Percentiles rank a stretch among this genome's conserved stretches.
Conservation (phyloP, 2,329 filamentous ascomycete genomes). For the Ophiostoma ips region DNA sequence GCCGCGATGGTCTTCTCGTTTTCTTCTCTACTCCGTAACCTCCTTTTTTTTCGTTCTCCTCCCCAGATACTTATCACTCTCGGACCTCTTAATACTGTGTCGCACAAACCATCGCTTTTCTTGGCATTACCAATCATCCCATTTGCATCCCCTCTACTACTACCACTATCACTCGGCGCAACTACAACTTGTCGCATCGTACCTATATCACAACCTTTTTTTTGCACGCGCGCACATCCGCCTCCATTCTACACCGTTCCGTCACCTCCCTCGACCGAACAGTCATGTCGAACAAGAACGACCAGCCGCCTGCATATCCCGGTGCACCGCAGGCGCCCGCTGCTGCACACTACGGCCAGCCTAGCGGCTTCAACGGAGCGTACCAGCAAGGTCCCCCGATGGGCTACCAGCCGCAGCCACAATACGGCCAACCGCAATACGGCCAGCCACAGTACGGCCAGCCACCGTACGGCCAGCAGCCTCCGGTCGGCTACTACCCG, state of each 20-base stretch:
- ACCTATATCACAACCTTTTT: not conserved
- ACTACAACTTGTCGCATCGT: not conserved
- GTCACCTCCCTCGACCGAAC: not conserved
- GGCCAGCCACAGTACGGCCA: constrained; percentile 23
- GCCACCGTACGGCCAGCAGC: constrained; percentile 18
- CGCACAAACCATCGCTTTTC: too few species aligned
- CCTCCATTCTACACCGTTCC: not conserved
- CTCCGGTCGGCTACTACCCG: constrained; percentile 18
- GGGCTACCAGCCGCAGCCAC: constrained; percentile 29
- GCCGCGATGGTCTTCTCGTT: not conserved
- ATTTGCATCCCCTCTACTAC: too few species aligned
- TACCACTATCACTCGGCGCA: not conserved
- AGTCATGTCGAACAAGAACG: constrained; percentile 31
- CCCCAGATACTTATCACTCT: too few species aligned
- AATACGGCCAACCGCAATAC: constrained; percentile 21
- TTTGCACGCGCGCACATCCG: not conserved
- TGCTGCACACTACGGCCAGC: constrained; percentile 14
- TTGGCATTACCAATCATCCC: not conserved
- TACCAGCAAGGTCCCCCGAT: constrained; percentile 29
- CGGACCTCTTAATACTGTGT: too few species aligned
- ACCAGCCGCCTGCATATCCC: constrained; percentile 32
- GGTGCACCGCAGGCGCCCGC: constrained; percentile 20
- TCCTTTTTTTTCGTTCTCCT: not conserved
- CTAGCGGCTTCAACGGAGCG: constrained; percentile 7
- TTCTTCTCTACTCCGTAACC: not conserved